Conservation (phyloP, 2,329 filamentous ascomycete genomes). For the Kalaharituber pfeilii region DNA sequence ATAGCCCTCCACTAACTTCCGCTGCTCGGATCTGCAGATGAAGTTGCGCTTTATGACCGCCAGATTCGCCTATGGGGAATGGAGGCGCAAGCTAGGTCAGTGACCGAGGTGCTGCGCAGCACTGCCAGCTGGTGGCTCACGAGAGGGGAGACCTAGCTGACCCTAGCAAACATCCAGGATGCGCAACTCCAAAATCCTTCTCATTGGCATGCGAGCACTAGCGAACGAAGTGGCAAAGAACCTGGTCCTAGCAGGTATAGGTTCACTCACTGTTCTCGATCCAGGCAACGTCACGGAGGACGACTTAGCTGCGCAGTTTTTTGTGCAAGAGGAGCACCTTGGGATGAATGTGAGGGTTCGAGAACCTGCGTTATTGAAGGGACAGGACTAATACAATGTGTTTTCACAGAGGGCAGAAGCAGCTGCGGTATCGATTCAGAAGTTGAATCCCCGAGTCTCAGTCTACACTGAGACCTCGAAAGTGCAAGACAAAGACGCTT, state of each 20-base stretch:
- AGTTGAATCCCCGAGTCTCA: conserved; percentile 75
- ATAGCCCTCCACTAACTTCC: not conserved
- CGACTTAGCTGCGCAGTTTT: conserved; percentile 70
- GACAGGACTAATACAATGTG: not conserved
- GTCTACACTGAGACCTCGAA: conserved; percentile 53
- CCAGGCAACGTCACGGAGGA: conserved; percentile 55
- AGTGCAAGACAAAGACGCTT: conserved; percentile 48
- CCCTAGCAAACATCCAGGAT: conserved; percentile 38
- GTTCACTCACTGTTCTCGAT: conserved; percentile 77
- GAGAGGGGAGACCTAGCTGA: not conserved
- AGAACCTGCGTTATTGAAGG: not conserved
- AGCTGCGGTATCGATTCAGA: conserved; percentile 57
- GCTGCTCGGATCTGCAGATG: conserved; percentile 42
- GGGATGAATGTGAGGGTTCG: conserved; percentile 48
- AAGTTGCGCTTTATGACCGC: conserved; percentile 91
- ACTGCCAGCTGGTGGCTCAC: not conserved
- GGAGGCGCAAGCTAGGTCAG: conserved; percentile 63
- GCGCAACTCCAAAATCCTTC: conserved; percentile 70
- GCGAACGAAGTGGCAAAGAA: conserved; percentile 96
- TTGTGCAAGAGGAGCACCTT: conserved; percentile 53
- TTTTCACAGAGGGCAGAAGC: conserved; percentile 53
- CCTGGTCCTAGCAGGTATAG: conserved; percentile 81
- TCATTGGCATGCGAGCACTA: conserved; percentile 73
- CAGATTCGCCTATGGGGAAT: conserved; percentile 97
- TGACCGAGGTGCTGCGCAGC: not conserved